Base-by-base conservation (phyloP, 73 alveolate species). In the Paramecium primaurelia region DNA sequence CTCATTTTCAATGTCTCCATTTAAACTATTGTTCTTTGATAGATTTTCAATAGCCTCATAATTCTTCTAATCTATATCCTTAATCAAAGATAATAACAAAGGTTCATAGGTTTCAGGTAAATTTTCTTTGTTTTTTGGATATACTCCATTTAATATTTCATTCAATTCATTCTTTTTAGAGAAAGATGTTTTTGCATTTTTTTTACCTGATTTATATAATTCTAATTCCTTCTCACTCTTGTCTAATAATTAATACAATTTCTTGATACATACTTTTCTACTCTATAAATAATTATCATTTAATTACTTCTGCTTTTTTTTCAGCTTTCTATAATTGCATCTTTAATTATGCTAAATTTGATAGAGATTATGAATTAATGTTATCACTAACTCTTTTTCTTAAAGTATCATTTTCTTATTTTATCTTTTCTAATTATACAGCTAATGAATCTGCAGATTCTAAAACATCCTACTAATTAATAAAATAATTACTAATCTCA, bases 121-220 rank as follows among this genome's bases (percentile, higher is more conserved):
- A 71, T 71, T 71, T 71, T 71, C 86, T 37, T 71, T 71, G 26
- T 71, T 71, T 71, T 71, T 71, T n/a, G 90, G 90, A 44, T 71
- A 71, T 9, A 22, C 86, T 0, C 59, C 59, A 71, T 77, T 77
- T 25, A 77, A 77, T 34, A 77, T 77, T 30, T 77, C 71, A 77
- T 77, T 40, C 45, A 77, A 77, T 44, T 77, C 71, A 30, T 77
- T 30, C 37, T 71, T 71, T 37, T 71, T 71, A 1, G 59, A 37
- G 45, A 77, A 77, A 14, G 90, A 77, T 40, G 69, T 77, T 40
- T 77, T 77, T 7, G 73, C 69, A 77, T 77, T 77, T 40, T 77
- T 77, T 30, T 77, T 77, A 18, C 90, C 90, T 22, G 69, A 30
- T 40, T 47, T 77, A 77, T 44, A 77, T 14, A 77, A 44, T 77